These are phyloP conservation scores for Begonia loranthoides DNA, from an alignment of 306 rosid genomes.

Conservation along the genomic window DNA sequence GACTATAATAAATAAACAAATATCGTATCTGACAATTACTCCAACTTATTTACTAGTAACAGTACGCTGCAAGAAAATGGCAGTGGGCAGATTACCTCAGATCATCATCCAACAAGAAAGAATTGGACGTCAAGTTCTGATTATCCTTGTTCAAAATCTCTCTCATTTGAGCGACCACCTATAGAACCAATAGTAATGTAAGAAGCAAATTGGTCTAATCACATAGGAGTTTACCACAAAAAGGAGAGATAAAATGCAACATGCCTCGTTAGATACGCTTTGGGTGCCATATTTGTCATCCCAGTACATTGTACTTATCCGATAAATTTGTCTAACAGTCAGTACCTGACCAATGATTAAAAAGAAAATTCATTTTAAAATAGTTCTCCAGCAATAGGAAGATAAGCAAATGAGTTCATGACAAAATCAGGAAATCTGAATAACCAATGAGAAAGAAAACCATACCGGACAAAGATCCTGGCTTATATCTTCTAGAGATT, in stretches of 20 bases:
- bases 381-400: background rate
- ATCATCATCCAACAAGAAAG: conserved; percentile 96
- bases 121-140: conserved; percentile 79
- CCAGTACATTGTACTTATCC: conserved; percentile 98
- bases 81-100: conserved; percentile 44
- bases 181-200: background rate
- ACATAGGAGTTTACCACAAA: background rate
- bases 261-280: conserved; percentile 96
- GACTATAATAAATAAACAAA: too few species aligned
- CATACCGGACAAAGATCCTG: conserved; percentile 96
- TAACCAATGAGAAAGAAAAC: conserved; percentile 10
- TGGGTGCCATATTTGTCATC: conserved; percentile 99
- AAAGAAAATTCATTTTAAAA: conserved; percentile 4
- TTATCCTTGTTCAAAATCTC: conserved; percentile 81
- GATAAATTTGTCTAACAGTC: conserved; percentile 95
- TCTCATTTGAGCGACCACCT: conserved; percentile 98
- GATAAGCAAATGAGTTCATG: background rate
- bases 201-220: too few species aligned
- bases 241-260: conserved; percentile 23
- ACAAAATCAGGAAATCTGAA: background rate
- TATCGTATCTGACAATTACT: too few species aligned
- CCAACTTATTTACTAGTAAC: too few species aligned
- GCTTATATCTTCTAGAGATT: conserved; percentile 76
- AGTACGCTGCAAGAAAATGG: background rate
- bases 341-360: conserved; percentile 40